Evolutionary conservation across 805 yeast genomes (phyloP), one percentile per base, ranked within the genome.

Genomic region (Tetrapisispora namnaoensis): DNA sequence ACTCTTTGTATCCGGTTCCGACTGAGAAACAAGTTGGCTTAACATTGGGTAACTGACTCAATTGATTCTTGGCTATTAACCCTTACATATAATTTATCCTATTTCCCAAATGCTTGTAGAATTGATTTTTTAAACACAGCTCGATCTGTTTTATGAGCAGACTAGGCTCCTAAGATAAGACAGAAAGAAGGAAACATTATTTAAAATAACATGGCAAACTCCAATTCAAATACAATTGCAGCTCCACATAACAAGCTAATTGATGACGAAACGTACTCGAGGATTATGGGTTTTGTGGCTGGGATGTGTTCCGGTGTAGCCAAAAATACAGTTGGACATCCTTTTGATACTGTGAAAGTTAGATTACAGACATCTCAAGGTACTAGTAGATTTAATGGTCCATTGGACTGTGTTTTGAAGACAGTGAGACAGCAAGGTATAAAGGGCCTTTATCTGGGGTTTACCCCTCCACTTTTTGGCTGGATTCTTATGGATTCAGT

Each of bases 401-500:
- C 69, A 1, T 32, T 64, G 16, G 67, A 63, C 49, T 64, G 68
- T 42, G 56, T 60, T 14, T 73, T 68, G 54, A 79, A 83, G 58
- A 46, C 49, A 14, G 28, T 46, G 16, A 32, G 42, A 37, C 44
- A 40, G 11, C 96, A 89, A 62, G 96, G 96, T 3, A 53, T 82
- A 5, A 67, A 74, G 35, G 97, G 95, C 1, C 77, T 89, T 48
- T 89, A 87, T 62, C 80, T 88, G 56, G 97, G 97, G 0, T 87
- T 89, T 55, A 86, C 95, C 0, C 96, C 97, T 4, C 96, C 96
- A 1, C 72, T 89, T 54, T 79, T 86, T 20, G 97, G 96, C 0
- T 89, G 96, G 96, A 87, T 89, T 56, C 66, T 85, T 53, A 89
- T 89, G 96, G 97, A 89, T 62, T 80, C 90, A 3, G 87, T 87